Conservation (phyloP, 148 eudicot genomes). For the Nyssa sinensis region DNA sequence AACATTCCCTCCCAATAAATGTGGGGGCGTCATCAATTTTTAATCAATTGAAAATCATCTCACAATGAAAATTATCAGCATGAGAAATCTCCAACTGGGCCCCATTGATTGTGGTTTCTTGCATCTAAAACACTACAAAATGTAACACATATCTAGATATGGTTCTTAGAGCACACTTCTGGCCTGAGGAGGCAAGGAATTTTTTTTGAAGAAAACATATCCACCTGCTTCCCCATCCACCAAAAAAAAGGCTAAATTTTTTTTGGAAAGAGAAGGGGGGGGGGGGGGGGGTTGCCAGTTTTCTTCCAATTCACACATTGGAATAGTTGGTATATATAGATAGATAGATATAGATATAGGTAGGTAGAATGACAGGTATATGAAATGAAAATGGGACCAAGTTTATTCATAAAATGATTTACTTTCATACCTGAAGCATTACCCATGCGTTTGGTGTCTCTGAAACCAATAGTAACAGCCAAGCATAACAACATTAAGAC, state of each 20-base stretch:
- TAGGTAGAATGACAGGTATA: not conserved
- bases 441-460: constrained; percentile 86
- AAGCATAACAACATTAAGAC: constrained; percentile 79
- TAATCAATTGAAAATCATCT: not conserved
- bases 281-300: too few species aligned
- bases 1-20: not conserved
- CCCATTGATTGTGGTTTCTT: not conserved
- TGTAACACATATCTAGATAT: not conserved
- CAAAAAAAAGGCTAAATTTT: not conserved
- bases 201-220: not conserved
- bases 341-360: too few species aligned
- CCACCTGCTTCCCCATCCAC: not conserved
- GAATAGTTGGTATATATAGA: not conserved
- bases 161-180: not conserved
- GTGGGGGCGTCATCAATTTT: not conserved
- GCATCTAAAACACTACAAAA: not conserved
- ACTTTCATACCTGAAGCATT: constrained; percentile 80
- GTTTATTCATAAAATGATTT: not conserved
- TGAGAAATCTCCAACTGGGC: not conserved
- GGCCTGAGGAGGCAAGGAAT: too few species aligned
- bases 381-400: not conserved
- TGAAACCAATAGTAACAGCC: constrained; percentile 88
- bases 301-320: not conserved
- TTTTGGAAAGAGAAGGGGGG: too few species aligned
- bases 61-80: not conserved